Conservation (phyloP, 169 alveolate species). For the Plasmodium berghei region DNA sequence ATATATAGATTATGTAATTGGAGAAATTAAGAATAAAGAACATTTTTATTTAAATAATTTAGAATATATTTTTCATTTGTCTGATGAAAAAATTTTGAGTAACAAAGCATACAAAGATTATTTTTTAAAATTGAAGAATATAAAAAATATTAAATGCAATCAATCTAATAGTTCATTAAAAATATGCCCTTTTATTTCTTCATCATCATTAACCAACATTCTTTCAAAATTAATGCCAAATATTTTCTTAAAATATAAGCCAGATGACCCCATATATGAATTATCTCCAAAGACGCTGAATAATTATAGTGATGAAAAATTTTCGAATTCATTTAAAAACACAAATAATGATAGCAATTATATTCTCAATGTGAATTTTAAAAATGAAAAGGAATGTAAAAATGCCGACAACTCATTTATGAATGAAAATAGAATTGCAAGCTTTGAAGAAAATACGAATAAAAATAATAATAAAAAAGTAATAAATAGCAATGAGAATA, state of each 20-base stretch:
- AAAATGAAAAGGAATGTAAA: conserved; percentile 3
- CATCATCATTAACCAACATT: conserved; percentile 65
- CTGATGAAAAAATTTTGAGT: conserved; percentile 40
- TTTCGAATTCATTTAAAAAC: background rate
- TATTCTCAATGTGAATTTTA: background rate
- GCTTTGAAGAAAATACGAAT: background rate
- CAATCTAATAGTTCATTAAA: conserved; percentile 47
- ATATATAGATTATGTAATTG: conserved; percentile 32
- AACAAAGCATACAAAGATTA: conserved; percentile 26
- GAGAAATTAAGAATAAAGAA: conserved; percentile 9
- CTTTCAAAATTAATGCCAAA: conserved; percentile 67
- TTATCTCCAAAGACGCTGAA: background rate
- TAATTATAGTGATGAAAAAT: conserved; percentile 7
- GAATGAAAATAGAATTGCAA: background rate
- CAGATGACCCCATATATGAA: conserved; percentile 55
- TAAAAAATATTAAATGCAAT: conserved; percentile 69
- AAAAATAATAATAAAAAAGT: background rate
- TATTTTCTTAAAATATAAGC: conserved; percentile 64
- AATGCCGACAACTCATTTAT: background rate
- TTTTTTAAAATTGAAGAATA: conserved; percentile 63
- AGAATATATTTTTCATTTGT: conserved; percentile 72
- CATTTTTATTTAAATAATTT: conserved; percentile 58
- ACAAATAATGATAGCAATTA: no score
- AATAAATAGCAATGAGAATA: background rate
- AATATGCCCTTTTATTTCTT: conserved; percentile 65